Evolutionary conservation across 331 rosid genomes (phyloP).

Genomic region (Quercus phellos): DNA sequence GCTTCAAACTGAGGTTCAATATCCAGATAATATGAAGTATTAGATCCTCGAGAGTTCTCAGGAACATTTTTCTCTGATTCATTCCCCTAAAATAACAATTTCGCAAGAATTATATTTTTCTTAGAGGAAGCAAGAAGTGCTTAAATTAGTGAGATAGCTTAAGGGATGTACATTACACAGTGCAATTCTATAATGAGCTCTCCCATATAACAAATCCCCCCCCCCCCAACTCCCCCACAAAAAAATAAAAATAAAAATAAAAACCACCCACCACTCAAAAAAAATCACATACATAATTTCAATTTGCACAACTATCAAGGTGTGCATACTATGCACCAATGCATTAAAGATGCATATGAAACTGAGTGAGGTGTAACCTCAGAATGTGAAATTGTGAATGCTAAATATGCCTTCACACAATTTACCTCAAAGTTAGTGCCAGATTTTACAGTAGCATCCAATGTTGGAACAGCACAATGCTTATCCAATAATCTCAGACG

Average conservation of each 20-base stretch:
- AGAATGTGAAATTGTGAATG: not conserved
- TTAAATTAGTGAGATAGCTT: not conserved
- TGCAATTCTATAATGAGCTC: not conserved
- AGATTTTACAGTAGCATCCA: conserved; percentile 19
- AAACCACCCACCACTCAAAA: not conserved
- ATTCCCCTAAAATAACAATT: conserved; percentile 29
- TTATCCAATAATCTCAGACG: conserved; percentile 55
- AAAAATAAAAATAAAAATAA: not conserved
- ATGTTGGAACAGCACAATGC: conserved; percentile 53
- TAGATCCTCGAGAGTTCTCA: conserved; percentile 28
- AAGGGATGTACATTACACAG: not conserved
- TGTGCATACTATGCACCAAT: not conserved
- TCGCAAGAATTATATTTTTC: conserved; percentile 4
- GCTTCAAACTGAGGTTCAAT: conserved; percentile 32
- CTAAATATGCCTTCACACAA: not conserved
- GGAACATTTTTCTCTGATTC: conserved; percentile 15
- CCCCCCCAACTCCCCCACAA: too few relatives aligned
- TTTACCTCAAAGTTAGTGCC: conserved; percentile 43
- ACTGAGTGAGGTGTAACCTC: not conserved
- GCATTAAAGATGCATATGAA: not conserved
- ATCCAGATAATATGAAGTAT: conserved; percentile 9
- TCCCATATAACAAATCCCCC: not conserved
- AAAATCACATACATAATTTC: not conserved
- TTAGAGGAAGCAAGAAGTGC: not conserved
- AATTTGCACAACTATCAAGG: conserved; percentile 5